Base-by-base conservation (phyloP, 2,329 filamentous ascomycete genomes). In the Didymella segeticola region DNA sequence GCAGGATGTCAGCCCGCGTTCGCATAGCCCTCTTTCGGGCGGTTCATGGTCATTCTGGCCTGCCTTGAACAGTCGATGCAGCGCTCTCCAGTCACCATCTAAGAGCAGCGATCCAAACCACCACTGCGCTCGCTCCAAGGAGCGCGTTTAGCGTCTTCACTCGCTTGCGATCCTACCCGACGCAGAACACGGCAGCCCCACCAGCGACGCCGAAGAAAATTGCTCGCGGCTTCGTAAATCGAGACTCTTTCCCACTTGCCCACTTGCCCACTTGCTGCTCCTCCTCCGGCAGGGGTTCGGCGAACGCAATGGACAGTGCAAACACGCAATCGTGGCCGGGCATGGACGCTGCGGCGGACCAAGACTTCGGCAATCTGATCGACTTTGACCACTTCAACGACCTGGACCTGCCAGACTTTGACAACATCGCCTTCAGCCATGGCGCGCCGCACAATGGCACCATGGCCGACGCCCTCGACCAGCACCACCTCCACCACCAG, bases 351-450 rank as follows among this genome's bases (percentile, higher is more conserved):
- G 65, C 74, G 29, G 69, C 75, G 25, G 71, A 79, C 17, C 64
- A 68, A 30, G 75, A 79, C 56, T 75, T 80, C 47, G 71, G 68
- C 52, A 75, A 73, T 53, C 69, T 80, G 38, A 75, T 80, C 62
- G 75, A 79, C 64, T 70, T 73, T 33, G 67, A 64, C 54, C 54
- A 62, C 51, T 70, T 73, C 46, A 66, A 64, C 45, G 53, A 62
- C 51, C 52, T 64, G 52, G 54, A 57, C 30, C 59, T 70, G 52
- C 62, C 70, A 25, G 68, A 68, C 58, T 66, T 69, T 57, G 62
- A 62, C 56, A 61, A 63, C 47, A 60, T 66, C 49, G 66, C 65
- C 43, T 71, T 66, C 56, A 57, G 54, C 33, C 59, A 65, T 47
- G 52, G 49, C 46, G 58, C 53, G 46, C 52, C 50, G 31, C 56